Percentiles rank a stretch among this genome's conserved stretches.
These are phyloP conservation scores for Tylopilus cervinicoccineus DNA, from an alignment of 768 basidiomycete species.

Conservation along the genomic window DNA sequence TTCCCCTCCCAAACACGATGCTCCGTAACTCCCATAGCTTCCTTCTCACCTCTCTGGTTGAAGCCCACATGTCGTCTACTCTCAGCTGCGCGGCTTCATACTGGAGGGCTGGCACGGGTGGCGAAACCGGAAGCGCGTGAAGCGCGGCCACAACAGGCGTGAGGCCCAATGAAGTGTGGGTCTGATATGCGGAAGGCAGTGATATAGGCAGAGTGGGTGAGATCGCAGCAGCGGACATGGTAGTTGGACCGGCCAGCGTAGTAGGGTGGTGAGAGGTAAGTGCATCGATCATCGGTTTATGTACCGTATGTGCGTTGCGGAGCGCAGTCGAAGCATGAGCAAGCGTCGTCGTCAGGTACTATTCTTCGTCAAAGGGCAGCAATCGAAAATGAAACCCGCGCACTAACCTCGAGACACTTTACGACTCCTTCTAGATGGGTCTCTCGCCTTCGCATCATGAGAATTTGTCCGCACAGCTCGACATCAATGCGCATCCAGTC, in stretches of 20 bases:
- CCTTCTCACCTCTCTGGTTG: constrained; percentile 53
- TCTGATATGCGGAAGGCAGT: neutral
- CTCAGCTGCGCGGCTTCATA: constrained; percentile 73
- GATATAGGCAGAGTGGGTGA: constrained; percentile 2
- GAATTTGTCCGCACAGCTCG: constrained; percentile 68
- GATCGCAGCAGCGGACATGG: neutral
- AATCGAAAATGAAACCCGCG: constrained; percentile 7
- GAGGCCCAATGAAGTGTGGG: constrained; percentile 3
- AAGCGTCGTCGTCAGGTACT: constrained; percentile 53
- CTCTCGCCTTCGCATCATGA: constrained; percentile 66
- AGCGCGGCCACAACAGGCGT: constrained; percentile 27
- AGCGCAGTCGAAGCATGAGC: constrained; percentile 52
- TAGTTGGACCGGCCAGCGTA: neutral
- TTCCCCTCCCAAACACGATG: constrained; percentile 65
- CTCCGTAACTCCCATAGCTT: constrained; percentile 64
- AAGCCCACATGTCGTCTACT: constrained; percentile 63
- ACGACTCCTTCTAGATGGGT: constrained; percentile 64
- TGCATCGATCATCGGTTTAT: constrained; percentile 43
- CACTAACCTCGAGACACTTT: constrained; percentile 50
- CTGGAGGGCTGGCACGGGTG: constrained; percentile 42
- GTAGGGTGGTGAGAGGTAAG: constrained; percentile 33
- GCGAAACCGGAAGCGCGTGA: constrained; percentile 32
- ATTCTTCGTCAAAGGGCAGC: constrained; percentile 1
- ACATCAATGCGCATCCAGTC: constrained; percentile 78
- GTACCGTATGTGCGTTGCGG: constrained; percentile 54